phyloP scores from a whole-genome alignment of 2,329 filamentous ascomycete species.

The Fusarium sp. region DNA sequence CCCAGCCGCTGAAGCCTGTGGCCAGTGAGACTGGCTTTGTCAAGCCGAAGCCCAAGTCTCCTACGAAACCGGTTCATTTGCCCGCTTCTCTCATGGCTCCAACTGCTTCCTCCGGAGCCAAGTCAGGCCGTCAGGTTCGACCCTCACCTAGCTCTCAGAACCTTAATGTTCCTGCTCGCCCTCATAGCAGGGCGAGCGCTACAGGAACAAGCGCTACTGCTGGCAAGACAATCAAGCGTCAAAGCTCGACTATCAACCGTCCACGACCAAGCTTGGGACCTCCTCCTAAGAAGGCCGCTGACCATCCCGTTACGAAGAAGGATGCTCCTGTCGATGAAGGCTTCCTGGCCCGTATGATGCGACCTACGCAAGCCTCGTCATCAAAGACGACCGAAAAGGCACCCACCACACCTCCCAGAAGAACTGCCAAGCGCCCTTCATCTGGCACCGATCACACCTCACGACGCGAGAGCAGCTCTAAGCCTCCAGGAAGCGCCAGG shows the following conservation, averaged over 20 bases:
- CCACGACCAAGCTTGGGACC: slow-evolving; percentile 63
- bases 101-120: slow-evolving; percentile 73
- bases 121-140: slow-evolving; percentile 49
- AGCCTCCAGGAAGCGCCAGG: slow-evolving; percentile 38
- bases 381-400: slow-evolving; percentile 72
- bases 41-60: slow-evolving; percentile 71
- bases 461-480: slow-evolving; percentile 39
- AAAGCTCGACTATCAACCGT: slow-evolving; percentile 56
- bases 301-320: slow-evolving; percentile 53
- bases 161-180: slow-evolving; percentile 49
- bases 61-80: slow-evolving; percentile 71
- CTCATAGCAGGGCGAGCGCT: slow-evolving; percentile 57
- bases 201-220: slow-evolving; percentile 34
- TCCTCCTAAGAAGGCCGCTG: slow-evolving; percentile 61
- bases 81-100: slow-evolving; percentile 73
- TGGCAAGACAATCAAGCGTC: slow-evolving; percentile 52
- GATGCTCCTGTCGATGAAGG: slow-evolving; percentile 68
- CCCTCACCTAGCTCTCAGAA: slow-evolving; percentile 49
- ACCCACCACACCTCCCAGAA: slow-evolving; percentile 59
- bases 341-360: slow-evolving; percentile 83
- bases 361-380: slow-evolving; percentile 73
- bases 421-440: slow-evolving; percentile 41
- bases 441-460: slow-evolving; percentile 31
- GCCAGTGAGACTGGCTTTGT: slow-evolving; percentile 55
- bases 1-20: slow-evolving; percentile 52